These are phyloP conservation scores for Dendrocalamus sinicus DNA, from an alignment of 176 grass and related monocot species.

Conservation along the genomic window DNA sequence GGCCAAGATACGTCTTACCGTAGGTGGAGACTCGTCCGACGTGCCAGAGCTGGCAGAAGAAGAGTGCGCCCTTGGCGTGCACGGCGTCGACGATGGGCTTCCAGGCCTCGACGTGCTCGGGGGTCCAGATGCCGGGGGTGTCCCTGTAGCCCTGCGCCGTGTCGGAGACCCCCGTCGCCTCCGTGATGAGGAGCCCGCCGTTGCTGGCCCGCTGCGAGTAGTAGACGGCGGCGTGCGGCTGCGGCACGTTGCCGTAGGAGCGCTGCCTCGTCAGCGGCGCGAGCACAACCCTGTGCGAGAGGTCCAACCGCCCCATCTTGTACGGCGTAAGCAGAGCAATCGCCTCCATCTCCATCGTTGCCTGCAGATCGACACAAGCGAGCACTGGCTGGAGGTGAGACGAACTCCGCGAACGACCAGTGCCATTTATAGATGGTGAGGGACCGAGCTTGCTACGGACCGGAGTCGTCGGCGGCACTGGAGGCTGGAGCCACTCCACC, in stretches of 20 bases:
- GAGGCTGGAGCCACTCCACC: too few species aligned
- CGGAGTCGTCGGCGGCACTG: too few species aligned
- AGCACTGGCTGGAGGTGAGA: too few species aligned
- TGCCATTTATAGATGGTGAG: too few species aligned
- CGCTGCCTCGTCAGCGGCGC: constrained; percentile 59
- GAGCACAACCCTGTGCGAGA: constrained; percentile 56
- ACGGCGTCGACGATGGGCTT: constrained; percentile 52
- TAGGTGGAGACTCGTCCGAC: constrained; percentile 41
- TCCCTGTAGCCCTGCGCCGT: constrained; percentile 48
- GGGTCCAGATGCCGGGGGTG: constrained; percentile 55
- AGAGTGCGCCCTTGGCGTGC: constrained; percentile 47
- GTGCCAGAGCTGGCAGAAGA: constrained; percentile 68
- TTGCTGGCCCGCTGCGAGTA: constrained; percentile 50
- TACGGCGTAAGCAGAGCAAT: constrained; percentile 49
- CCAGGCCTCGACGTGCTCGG: constrained; percentile 57
- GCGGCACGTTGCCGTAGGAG: constrained; percentile 55
- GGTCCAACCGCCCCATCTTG: constrained; percentile 46
- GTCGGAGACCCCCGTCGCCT: constrained; percentile 54
- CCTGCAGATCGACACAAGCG: too few species aligned
- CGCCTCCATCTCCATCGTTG: neutral
- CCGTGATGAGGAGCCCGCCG: constrained; percentile 47
- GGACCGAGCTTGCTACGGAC: too few species aligned
- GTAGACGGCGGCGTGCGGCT: constrained; percentile 54
- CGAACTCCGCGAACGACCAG: too few species aligned
- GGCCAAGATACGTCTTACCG: neutral